phyloP scores from a whole-genome alignment of 2,329 filamentous ascomycete genomes.

The Scedosporium minutisporum region DNA sequence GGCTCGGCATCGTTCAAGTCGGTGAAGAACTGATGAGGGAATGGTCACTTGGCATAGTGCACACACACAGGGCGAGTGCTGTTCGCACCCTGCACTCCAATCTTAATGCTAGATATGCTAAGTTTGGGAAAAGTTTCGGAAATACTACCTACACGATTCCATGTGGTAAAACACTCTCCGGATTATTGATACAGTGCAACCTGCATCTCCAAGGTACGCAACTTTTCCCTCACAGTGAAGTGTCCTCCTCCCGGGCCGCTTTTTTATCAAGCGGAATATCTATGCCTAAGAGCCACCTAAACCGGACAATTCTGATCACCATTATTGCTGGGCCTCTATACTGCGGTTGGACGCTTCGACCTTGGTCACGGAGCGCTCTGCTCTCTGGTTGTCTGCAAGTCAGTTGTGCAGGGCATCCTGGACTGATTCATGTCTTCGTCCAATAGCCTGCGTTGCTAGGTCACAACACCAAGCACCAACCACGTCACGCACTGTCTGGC shows the following conservation, averaged over 20 bases:
- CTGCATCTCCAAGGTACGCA: background rate
- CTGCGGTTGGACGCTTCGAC: background rate
- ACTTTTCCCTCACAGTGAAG: background rate
- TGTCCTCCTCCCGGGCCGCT: background rate
- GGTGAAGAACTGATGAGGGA: background rate
- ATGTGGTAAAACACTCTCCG: background rate
- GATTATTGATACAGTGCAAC: background rate
- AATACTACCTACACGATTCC: background rate
- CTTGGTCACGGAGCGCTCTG: background rate
- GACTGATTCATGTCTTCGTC: background rate
- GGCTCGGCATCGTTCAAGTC: background rate
- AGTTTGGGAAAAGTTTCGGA: conserved; percentile 1
- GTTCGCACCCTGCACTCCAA: background rate
- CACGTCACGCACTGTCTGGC: conserved; percentile 5
- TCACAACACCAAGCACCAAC: conserved; percentile 1
- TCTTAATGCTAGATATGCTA: background rate
- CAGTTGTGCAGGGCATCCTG: background rate
- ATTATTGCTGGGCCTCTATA: background rate
- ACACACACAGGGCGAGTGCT: background rate
- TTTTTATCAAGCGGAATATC: background rate
- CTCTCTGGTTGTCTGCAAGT: background rate
- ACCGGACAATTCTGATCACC: background rate
- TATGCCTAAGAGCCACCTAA: background rate
- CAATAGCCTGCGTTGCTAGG: background rate
- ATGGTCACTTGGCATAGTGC: background rate